A percentile compares a stretch with the other conserved stretches of the same genome.
These are phyloP conservation scores for Fusarium luffae DNA, from an alignment of 2,329 filamentous ascomycete species.

Conservation along the genomic window DNA sequence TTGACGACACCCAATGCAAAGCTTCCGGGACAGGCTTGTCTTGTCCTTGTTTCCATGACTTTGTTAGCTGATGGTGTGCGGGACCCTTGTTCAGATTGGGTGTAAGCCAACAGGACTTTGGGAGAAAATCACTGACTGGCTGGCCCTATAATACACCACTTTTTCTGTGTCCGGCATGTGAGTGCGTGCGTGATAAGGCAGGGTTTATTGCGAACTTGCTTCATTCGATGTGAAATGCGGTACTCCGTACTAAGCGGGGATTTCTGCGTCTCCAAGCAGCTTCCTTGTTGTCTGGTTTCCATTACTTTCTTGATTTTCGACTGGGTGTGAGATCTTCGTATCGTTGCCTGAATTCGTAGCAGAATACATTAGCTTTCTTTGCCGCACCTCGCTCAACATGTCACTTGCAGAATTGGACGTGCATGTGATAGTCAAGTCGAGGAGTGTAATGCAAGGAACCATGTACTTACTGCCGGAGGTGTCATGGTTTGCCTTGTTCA, in stretches of 20 bases:
- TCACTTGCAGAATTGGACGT: conserved; percentile 2
- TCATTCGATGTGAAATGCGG: conserved; percentile 13
- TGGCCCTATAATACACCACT: conserved; percentile 17
- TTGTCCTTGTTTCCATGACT: conserved; percentile 23
- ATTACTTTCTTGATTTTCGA: conserved; percentile 11
- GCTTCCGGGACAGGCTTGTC: conserved; percentile 18
- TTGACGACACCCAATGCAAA: conserved; percentile 17
- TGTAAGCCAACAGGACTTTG: conserved; percentile 5
- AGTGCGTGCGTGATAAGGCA: conserved; percentile 32
- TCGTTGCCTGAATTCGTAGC: neutral
- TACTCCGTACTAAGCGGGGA: conserved; percentile 4
- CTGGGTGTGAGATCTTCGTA: conserved; percentile 11
- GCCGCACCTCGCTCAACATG: neutral
- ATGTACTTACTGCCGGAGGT: neutral
- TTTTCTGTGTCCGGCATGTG: conserved; percentile 16
- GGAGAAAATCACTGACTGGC: conserved; percentile 16
- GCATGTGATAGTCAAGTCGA: conserved; percentile 22
- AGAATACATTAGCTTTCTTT: conserved; percentile 1
- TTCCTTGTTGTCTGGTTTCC: neutral
- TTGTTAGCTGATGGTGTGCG: conserved; percentile 30
- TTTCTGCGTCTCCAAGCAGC: neutral
- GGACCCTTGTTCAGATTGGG: conserved; percentile 22
- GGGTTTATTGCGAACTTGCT: conserved; percentile 26
- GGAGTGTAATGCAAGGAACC: conserved; percentile 15
- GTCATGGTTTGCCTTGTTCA: neutral